These are phyloP conservation scores for Aegilops umbellulata DNA, from an alignment of 176 grass and related monocot species.

Conservation along the genomic window DNA sequence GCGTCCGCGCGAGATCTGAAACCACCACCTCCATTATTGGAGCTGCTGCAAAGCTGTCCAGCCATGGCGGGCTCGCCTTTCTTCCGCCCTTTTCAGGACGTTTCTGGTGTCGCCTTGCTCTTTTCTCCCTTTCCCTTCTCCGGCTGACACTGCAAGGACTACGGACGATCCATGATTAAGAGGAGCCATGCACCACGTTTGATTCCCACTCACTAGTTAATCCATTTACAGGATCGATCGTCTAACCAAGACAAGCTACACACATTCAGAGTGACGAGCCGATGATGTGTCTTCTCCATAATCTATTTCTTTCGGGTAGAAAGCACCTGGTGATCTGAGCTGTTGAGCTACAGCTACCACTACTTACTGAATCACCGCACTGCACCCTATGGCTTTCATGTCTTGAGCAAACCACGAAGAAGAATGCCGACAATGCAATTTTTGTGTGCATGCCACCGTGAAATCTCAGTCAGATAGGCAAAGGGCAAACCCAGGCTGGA, in stretches of 20 bases:
- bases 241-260: neutral
- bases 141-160: neutral
- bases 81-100: neutral
- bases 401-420: neutral
- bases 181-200: neutral
- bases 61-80: neutral
- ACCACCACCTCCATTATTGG: conserved; percentile 26
- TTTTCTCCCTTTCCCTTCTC: neutral
- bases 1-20: conserved; percentile 30
- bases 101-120: conserved; percentile 11
- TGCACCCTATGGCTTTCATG: too few species aligned
- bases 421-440: neutral
- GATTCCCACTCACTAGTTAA: neutral
- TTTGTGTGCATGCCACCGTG: neutral
- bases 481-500: neutral
- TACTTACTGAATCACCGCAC: too few species aligned
- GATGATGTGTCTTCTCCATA: too few species aligned
- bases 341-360: too few species aligned
- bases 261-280: neutral
- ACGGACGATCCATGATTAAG: neutral
- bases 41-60: neutral
- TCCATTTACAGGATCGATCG: too few species aligned
- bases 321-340: too few species aligned
- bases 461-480: too few species aligned
- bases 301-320: too few species aligned